Base-by-base conservation (phyloP, 1,284 basidiomycete species). In the Pascua sp. region DNA sequence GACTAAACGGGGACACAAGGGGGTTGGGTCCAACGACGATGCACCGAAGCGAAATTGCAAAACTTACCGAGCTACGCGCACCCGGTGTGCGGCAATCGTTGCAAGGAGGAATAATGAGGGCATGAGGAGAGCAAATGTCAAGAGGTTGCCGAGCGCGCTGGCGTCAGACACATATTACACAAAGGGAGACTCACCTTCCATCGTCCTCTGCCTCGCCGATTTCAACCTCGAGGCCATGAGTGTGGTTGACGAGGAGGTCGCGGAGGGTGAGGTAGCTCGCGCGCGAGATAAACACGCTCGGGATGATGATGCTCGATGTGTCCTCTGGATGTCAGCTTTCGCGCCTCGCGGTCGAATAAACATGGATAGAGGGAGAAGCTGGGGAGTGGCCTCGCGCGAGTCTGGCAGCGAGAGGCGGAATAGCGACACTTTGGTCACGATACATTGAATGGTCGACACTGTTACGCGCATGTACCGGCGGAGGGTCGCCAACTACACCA, bases 221-320 rank as follows among this genome's bases (percentile, higher is more conserved):
- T 24, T 74, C 69, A 38, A 78, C 57, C 49, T 61, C 61, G 24
- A 77, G 40, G 8, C 69, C 66, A 4, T 45, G 47, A 17, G 64
- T 69, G 16, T 58, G 55, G 43, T 67, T 68, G 8, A 44, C 43
- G 8, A 78, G 59, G 49, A 76, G 43, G 57, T 78, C 75, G n/a
- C 72, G 57, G 10, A 81, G 64, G n/a, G 66, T 55, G 24, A 80
- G 65, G 58, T 76, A 81, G 18, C 71, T 72, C 0, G 76, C 72
- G 11, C 78, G 67, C 7, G 75, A 77, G 38, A 81, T 75, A 56
- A 80, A 81, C 5, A 77, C 71, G 17, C 73, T 76, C 0, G 80
- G 79, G 40, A 81, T 80, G 16, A 60, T 61, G 42, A 81, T 76
- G 52, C 72, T 71, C 7, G 66, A 65, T 8, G 80, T 80, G 52